Conservation (phyloP, 2,329 filamentous ascomycete genomes). For the Periconia sp. region DNA sequence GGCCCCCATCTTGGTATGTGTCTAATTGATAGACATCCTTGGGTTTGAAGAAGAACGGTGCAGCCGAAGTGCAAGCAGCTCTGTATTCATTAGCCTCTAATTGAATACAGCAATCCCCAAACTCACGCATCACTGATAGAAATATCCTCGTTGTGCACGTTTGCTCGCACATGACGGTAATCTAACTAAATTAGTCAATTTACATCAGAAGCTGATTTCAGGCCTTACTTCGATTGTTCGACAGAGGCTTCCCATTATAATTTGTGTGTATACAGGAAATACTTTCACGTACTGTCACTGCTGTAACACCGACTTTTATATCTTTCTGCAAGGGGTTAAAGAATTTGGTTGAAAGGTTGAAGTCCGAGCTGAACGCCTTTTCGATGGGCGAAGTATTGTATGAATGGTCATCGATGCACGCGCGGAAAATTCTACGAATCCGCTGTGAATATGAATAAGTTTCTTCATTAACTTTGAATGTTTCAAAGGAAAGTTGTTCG, state of each 20-base stretch:
- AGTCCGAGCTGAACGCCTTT: slow-evolving; percentile 15
- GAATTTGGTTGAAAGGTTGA: slow-evolving; percentile 11
- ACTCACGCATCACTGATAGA: slow-evolving; percentile 25
- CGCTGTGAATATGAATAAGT: slow-evolving; percentile 8
- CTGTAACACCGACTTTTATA: slow-evolving; percentile 26
- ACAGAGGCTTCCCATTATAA: slow-evolving; percentile 19
- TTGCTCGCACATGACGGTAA: slow-evolving; percentile 21
- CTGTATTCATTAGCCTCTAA: slow-evolving; percentile 11
- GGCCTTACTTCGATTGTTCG: neutral
- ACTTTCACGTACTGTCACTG: slow-evolving; percentile 18
- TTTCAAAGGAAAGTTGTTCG: slow-evolving; percentile 17
- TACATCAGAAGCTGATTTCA: neutral
- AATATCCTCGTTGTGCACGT: slow-evolving; percentile 15
- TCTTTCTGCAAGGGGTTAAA: slow-evolving; percentile 24
- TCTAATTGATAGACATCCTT: slow-evolving; percentile 21
- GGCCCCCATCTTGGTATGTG: slow-evolving; percentile 30
- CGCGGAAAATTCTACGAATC: slow-evolving; percentile 15
- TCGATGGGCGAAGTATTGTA: slow-evolving; percentile 24
- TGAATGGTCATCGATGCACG: slow-evolving; percentile 21
- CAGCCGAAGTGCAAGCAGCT: slow-evolving; percentile 29
- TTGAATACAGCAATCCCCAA: neutral
- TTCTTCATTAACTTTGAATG: slow-evolving; percentile 12
- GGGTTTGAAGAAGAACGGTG: slow-evolving; percentile 30
- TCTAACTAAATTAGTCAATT: slow-evolving; percentile 5
- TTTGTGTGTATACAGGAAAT: slow-evolving; percentile 23